Conservation (phyloP, 164 flowering plant genomes). For the Buxus sempervirens region DNA sequence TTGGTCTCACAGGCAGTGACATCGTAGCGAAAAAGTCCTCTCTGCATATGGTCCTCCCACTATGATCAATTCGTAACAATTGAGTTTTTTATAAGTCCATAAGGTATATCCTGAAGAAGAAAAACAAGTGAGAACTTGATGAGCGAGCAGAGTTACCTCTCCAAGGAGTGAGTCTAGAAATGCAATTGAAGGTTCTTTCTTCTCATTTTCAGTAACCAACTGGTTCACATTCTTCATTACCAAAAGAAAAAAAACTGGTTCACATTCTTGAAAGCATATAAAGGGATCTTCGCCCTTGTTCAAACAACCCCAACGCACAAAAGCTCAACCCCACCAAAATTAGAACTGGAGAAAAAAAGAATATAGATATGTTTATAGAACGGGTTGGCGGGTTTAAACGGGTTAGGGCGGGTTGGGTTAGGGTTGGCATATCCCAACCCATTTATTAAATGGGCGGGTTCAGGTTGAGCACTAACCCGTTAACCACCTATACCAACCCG, state of each 20-base stretch:
- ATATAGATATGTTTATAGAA: too few relatives aligned
- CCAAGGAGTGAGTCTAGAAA: conserved; percentile 44
- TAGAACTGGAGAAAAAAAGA: neutral
- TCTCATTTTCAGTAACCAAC: conserved; percentile 16
- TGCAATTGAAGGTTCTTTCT: conserved; percentile 19
- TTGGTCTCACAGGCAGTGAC: conserved; percentile 74
- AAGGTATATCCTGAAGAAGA: neutral
- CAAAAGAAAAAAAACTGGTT: too few relatives aligned
- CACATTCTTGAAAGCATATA: conserved; percentile 55
- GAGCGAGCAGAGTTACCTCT: too few relatives aligned
- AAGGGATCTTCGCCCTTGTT: conserved; percentile 58
- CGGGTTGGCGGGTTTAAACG: too few relatives aligned
- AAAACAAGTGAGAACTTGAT: neutral
- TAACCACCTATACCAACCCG: too few relatives aligned
- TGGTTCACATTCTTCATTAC: too few relatives aligned
- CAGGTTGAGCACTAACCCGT: too few relatives aligned
- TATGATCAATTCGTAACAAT: conserved; percentile 14
- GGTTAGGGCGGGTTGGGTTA: too few relatives aligned
- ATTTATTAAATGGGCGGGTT: too few relatives aligned
- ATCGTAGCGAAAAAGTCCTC: conserved; percentile 69
- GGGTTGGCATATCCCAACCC: too few relatives aligned
- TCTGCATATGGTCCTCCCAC: conserved; percentile 74
- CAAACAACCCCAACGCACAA: neutral
- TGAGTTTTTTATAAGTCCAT: neutral
- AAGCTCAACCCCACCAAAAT: neutral